A percentile compares a stretch with the other conserved stretches of the same genome.
phyloP scores from a whole-genome alignment of 768 basidiomycete species.

The Daedaleopsis sinensis region DNA sequence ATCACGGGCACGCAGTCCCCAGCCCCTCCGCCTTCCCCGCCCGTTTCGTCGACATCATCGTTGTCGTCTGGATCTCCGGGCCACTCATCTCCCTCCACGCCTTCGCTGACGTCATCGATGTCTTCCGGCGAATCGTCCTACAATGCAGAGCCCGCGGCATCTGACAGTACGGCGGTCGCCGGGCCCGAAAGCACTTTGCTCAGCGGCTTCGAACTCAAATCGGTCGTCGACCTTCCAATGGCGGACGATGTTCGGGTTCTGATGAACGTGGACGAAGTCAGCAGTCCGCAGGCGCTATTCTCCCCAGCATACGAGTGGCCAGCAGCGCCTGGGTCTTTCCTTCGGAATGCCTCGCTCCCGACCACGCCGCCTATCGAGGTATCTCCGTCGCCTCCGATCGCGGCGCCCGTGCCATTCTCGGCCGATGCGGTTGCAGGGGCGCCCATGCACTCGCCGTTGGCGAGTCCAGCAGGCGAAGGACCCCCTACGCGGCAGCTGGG shows the following conservation, averaged over 20 bases:
- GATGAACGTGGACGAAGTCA: constrained; percentile 8
- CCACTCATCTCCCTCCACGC: constrained; percentile 18
- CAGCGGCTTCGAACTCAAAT: constrained; percentile 1
- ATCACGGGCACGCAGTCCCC: constrained; percentile 8
- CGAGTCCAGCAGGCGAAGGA: constrained; percentile 5
- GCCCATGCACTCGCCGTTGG: constrained; percentile 7
- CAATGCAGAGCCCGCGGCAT: neutral
- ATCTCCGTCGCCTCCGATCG: constrained; percentile 10
- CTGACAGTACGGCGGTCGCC: no score
- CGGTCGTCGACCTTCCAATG: neutral
- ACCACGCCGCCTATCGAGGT: constrained; percentile 20
- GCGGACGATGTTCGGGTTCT: neutral
- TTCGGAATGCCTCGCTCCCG: constrained; percentile 9
- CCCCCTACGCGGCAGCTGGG: neutral
- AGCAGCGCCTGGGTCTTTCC: neutral
- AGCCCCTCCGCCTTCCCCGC: constrained; percentile 10
- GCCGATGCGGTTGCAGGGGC: constrained; percentile 8
- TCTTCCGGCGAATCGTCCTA: constrained; percentile 17
- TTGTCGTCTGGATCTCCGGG: constrained; percentile 13
- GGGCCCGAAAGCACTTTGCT: neutral
- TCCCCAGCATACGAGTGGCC: constrained; percentile 1
- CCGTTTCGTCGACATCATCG: constrained; percentile 12
- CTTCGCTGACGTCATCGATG: constrained; percentile 21
- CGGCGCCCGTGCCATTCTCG: constrained; percentile 5
- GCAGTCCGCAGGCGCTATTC: neutral